Percentiles rank a stretch among this genome's conserved stretches.
Conservation (phyloP, 176 grass and related monocot species). For the Saccharum officinarum region DNA sequence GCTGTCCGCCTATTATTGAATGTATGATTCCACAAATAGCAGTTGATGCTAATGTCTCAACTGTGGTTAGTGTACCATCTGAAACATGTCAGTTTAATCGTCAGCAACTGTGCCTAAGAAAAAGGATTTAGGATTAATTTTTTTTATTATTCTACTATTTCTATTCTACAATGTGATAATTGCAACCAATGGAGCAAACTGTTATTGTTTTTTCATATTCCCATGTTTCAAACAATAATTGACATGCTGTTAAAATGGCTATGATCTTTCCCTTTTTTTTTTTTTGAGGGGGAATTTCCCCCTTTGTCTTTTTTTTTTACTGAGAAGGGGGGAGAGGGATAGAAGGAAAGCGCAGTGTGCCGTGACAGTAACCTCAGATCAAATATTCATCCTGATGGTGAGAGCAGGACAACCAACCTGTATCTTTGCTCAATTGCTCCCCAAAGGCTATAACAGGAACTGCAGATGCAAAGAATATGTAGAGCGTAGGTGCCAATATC, state of each 20-base stretch:
- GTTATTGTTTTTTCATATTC: not conserved
- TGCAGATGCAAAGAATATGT: slow-evolving; percentile 82
- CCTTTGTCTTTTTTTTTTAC: not conserved
- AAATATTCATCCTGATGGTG: not conserved
- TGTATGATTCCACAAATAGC: slow-evolving; percentile 82
- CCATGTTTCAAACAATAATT: not conserved
- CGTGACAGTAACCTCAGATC: not conserved
- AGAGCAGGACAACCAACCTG: slow-evolving; percentile 37
- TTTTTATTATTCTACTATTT: not conserved
- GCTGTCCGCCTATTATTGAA: slow-evolving; percentile 71
- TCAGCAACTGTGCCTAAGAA: slow-evolving; percentile 1
- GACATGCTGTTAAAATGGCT: not conserved
- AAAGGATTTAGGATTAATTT: not conserved
- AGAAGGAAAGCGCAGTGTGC: not conserved
- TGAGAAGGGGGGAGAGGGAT: not conserved
- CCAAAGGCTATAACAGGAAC: slow-evolving; percentile 84
- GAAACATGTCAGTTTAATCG: slow-evolving; percentile 25
- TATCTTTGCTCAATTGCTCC: slow-evolving; percentile 82
- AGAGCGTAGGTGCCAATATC: slow-evolving; percentile 83
- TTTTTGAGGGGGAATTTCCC: not conserved
- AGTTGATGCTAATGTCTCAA: slow-evolving; percentile 78
- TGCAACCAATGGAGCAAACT: not conserved
- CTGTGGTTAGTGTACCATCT: slow-evolving; percentile 79
- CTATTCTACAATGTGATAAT: not conserved
- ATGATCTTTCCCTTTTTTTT: not conserved